Evolutionary conservation across 257 asterid species (phyloP), one percentile per base, ranked within the genome.

Genomic region (Plectranthus barbatus): DNA sequence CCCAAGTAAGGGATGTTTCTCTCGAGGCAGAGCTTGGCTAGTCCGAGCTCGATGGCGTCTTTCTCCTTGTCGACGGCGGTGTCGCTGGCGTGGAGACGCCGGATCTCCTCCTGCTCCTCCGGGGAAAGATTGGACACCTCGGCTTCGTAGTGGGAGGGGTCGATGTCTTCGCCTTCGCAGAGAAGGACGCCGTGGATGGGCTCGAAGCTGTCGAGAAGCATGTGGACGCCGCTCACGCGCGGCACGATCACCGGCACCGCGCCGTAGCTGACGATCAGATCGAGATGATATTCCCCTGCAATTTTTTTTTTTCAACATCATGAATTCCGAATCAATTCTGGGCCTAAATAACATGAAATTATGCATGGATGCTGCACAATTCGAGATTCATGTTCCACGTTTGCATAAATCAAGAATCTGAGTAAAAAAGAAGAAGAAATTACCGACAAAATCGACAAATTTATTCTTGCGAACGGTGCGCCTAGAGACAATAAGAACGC

Each of bases 151-250:
- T 67, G 84, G 0, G 95, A 85, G 1, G 97, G 95, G 48, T 87
- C 92, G 19, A 87, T 85, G 65, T 90, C 97, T 51, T 90, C 97
- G 9, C 97, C 97, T 66, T 90, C 95, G 41, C 97, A 90, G 49
- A 90, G 87, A 18, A 90, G 87, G 13, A 90, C 95, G 15, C 97
- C 97, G 59, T 90, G 97, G 21, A 90, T 87, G 6, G 95, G 97
- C 69, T 87, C 88, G 64, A 87, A 90, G 47, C 95, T 90, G 12
- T 87, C 86, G 0, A 90, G 71, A 20, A 87, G 48, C 83, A 70
- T 75, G 77, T 85, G 82, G 17, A 90, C 85, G 13, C 97, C 97
- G 40, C 72, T 76, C 0, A 90, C 97, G 7, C 97, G 80, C 6
- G 97, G 97, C 5, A 87, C 92, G 40, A 85, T 90, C 0, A 90